Percentiles rank a stretch among this genome's conserved stretches.
Conservation (phyloP, 306 rosid genomes). For the Crataegus laevigata region DNA sequence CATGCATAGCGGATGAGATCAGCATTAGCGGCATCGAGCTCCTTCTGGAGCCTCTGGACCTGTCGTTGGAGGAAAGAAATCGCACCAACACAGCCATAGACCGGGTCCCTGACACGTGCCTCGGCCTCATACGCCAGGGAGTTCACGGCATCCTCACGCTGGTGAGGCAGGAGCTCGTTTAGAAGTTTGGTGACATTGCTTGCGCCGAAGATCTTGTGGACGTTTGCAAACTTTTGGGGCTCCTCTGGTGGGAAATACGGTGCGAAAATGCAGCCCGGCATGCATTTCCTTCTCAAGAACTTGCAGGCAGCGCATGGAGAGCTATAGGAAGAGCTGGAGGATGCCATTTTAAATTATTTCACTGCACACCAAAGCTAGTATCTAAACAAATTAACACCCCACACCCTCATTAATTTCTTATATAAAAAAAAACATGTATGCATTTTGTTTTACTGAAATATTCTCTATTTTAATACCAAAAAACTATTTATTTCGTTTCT, state of each 20-base stretch:
- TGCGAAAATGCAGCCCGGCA: conserved; percentile 93
- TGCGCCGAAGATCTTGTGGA: conserved; percentile 95
- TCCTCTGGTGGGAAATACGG: conserved; percentile 98
- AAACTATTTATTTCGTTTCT: background rate
- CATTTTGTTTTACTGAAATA: background rate
- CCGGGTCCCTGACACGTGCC: conserved; percentile 90
- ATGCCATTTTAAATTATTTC: conserved; percentile 21
- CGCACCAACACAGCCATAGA: conserved; percentile 94
- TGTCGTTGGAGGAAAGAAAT: conserved; percentile 91
- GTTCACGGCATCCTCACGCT: conserved; percentile 93
- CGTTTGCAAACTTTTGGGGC: conserved; percentile 90
- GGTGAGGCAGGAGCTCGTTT: conserved; percentile 85
- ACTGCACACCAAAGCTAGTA: background rate
- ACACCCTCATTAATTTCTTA: background rate
- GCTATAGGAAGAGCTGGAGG: conserved; percentile 67
- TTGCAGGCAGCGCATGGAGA: conserved; percentile 98
- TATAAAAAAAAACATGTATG: background rate
- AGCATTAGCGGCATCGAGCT: conserved; percentile 78
- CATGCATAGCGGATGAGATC: conserved; percentile 77
- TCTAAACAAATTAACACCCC: background rate
- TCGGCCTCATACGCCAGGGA: conserved; percentile 95
- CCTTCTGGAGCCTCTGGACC: conserved; percentile 90
- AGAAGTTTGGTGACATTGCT: conserved; percentile 97
- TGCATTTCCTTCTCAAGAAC: conserved; percentile 87
- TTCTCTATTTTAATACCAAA: background rate